Evolutionary conservation across 495 filamentous ascomycete genomes (phyloP), one percentile per base, ranked within the genome.

Genomic region (Penicillium verhagenii): DNA sequence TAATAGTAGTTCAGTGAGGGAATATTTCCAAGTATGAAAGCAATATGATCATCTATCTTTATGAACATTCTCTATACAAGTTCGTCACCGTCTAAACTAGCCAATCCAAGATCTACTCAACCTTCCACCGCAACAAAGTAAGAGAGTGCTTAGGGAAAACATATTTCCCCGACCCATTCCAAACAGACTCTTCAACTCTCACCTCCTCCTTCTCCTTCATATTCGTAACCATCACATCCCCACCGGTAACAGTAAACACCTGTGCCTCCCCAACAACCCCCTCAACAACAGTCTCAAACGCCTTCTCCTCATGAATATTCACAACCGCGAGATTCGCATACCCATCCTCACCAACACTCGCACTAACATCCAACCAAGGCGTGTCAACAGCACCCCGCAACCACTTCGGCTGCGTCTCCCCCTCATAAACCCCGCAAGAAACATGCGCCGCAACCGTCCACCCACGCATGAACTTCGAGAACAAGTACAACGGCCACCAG

Each of bases 401-500:
- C 86, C 86, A 91, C 31, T 64, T 68, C 9, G 88, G 87, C 37
- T 79, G 68, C 6, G 86, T 91, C 40, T 72, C 72, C 4, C 88
- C 89, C 47, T 78, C 75, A 61, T 89, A 91, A 6, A 76, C 76
- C 0, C 72, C 72, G 56, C 75, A 75, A 11, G 76, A 72, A 11
- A 90, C 78, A 70, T 91, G 83, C 24, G 80, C 68, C 8, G 76
- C 79, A 11, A 92, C 63, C 0, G 84, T 86, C 65, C 78, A 77
- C 6, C 88, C 89, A 23, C 86, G 81, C 89, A 91, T 92, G 59
- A 85, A 91, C 56, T 77, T 78, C 59, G 80, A 82, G 59, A 88
- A 91, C 18, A 91, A 73, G 56, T 82, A 78, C 52, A 90, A 75
- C 11, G 87, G 89, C 85, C 86, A 91, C 84, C 86, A 91, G 9